Base-by-base conservation (phyloP, 2,329 filamentous ascomycete genomes). In the Exserohilum turcica region DNA sequence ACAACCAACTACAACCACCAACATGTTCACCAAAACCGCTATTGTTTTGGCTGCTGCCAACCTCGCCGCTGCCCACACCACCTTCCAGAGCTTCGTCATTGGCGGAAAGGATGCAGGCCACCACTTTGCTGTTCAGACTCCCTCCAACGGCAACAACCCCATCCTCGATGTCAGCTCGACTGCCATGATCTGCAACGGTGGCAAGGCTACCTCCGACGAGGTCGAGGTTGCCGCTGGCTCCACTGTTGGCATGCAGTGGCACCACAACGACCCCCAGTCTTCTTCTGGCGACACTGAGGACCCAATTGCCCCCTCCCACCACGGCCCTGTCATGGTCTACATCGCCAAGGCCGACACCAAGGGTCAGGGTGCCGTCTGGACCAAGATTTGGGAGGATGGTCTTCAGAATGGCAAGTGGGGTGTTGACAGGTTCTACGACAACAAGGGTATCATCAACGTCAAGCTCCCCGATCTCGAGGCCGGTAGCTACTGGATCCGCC, bases 271-370 rank as follows among this genome's bases (percentile, higher is more conserved):
- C 57, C 48, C 51, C 7, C 49, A 52, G 3, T 15, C 48, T 40
- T 24, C 35, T 7, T 70, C 76, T 8, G 70, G 69, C 54, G 65
- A 67, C 51, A n/a, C 43, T 6, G 80, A 82, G 64, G 81, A 82
- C 67, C 80, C 82, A 68, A 80, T 84, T 42, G 81, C 76, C 59
- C 54, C 65, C n/a, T 80, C 78, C 38, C 81, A 83, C 76, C 72
- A 76, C 71, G 81, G 81, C 6, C 81, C 80, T 43, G 66, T 83
- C 67, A 77, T 80, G 65, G 80, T 79, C 57, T 84, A 80, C 67
- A 78, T 83, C 55, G 79, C 80, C 6, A 69, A 70, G 28, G 70
- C 71, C 29, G 59, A 67, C 15, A 67, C 66, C 49, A 76, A 78
- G 48, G 79, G 80, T 39, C 71, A 76, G 37, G 79, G 79, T 16